phyloP scores from a whole-genome alignment of 140 eudicot species.

The Oenanthe javanica region DNA sequence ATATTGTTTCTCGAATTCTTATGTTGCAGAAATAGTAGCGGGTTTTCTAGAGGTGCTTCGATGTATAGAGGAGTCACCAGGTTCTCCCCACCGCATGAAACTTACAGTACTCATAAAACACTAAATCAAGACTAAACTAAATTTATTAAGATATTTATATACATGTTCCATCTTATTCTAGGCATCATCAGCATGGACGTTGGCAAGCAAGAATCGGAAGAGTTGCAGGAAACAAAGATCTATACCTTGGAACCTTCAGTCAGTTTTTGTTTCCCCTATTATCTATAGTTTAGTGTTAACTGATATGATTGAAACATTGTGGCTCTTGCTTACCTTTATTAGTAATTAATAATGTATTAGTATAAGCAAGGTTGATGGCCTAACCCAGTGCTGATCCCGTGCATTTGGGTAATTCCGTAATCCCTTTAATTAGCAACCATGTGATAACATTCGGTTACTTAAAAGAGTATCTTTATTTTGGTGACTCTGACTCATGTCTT shows the following conservation, averaged over 20 bases:
- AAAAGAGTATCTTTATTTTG: neutral
- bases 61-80: constrained; percentile 89
- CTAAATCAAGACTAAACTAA: neutral
- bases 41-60: constrained; percentile 87
- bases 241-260: constrained; percentile 91
- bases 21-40: constrained; percentile 76
- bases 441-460: neutral
- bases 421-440: neutral
- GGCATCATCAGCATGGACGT: constrained; percentile 94
- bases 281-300: neutral
- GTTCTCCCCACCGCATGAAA: constrained; percentile 15
- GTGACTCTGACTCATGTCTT: neutral
- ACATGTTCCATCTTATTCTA: constrained; percentile 2
- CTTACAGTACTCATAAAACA: neutral
- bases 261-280: constrained; percentile 17
- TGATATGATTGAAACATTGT: neutral
- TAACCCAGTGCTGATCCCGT: neutral
- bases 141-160: neutral
- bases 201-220: constrained; percentile 97
- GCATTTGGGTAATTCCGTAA: neutral
- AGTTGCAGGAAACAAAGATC: constrained; percentile 92
- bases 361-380: neutral
- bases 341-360: neutral
- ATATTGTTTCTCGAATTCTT: neutral
- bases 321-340: neutral